Percentiles rank a stretch among this genome's conserved stretches.
Conservation (phyloP, 345 rosid genomes). For the Eucalyptus grandis region DNA sequence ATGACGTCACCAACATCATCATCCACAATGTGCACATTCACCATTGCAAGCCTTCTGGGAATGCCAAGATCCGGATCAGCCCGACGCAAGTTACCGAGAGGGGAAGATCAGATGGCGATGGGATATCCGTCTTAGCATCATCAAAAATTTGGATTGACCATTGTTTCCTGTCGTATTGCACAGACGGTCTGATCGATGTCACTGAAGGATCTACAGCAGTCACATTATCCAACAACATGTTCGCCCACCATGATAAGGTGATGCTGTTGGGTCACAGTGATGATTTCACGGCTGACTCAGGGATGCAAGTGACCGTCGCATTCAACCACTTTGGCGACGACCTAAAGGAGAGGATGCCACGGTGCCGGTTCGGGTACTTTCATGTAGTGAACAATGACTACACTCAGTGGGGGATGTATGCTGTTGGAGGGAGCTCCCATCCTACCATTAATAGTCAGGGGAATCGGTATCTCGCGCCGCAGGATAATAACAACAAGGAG, state of each 20-base stretch:
- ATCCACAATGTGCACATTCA: constrained; percentile 3
- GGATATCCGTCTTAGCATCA: neutral
- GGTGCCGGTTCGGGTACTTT: constrained; percentile 5
- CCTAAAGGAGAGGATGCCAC: constrained; percentile 4
- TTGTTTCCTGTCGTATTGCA: constrained; percentile 1
- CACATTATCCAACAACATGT: constrained; percentile 1
- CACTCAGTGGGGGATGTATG: constrained; percentile 5
- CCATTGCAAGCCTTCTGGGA: constrained; percentile 7
- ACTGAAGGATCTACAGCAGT: constrained; percentile 7
- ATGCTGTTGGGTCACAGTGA: constrained; percentile 12
- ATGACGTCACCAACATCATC: neutral
- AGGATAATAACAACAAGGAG: neutral
- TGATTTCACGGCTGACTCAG: constrained; percentile 1
- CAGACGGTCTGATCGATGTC: constrained; percentile 8
- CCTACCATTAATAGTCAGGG: constrained; percentile 11
- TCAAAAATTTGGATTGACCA: constrained; percentile 9
- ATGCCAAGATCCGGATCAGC: constrained; percentile 1
- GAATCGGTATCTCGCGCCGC: neutral
- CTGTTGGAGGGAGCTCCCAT: constrained; percentile 4
- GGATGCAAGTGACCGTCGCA: constrained; percentile 9
- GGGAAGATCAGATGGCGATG: constrained; percentile 1
- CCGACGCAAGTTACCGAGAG: neutral
- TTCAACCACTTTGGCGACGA: constrained; percentile 5
- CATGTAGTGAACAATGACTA: constrained; percentile 11
- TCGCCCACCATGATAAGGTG: constrained; percentile 7